Conservation (phyloP, 768 basidiomycete genomes). For the Leccinellum albellum region DNA sequence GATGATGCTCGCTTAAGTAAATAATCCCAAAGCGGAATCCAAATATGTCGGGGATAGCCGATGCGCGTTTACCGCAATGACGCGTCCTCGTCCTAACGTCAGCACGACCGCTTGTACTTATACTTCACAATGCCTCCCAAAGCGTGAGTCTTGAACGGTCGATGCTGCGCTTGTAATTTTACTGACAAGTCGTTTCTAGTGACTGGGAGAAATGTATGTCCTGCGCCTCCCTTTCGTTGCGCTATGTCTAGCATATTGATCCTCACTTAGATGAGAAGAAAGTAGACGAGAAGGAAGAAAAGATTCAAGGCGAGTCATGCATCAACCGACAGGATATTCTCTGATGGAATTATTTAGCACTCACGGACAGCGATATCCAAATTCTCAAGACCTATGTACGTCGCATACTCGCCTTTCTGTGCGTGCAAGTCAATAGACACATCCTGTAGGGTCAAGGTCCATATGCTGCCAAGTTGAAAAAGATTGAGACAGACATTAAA, state of each 20-base stretch:
- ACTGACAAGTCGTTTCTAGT: slow-evolving; percentile 40
- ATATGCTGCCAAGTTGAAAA: slow-evolving; percentile 84
- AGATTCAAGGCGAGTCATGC: slow-evolving; percentile 69
- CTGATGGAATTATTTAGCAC: slow-evolving; percentile 47
- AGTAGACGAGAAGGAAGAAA: slow-evolving; percentile 83
- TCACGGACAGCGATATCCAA: slow-evolving; percentile 98
- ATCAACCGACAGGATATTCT: background rate
- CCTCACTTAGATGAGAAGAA: slow-evolving; percentile 71
- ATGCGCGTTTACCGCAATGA: slow-evolving; percentile 30
- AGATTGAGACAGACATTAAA: slow-evolving; percentile 88
- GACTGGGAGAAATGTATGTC: slow-evolving; percentile 97
- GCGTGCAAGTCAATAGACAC: background rate
- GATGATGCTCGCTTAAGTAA: background rate
- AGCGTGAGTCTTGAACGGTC: slow-evolving; percentile 60
- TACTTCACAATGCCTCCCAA: slow-evolving; percentile 76
- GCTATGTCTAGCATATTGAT: slow-evolving; percentile 5
- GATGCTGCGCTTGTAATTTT: background rate
- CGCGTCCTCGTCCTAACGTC: slow-evolving; percentile 31
- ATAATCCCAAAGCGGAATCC: slow-evolving; percentile 28
- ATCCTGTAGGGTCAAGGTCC: slow-evolving; percentile 89
- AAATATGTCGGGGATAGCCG: slow-evolving; percentile 27
- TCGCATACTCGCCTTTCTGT: background rate
- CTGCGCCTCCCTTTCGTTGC: background rate
- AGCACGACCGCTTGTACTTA: too few relatives aligned
- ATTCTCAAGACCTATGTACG: slow-evolving; percentile 97